phyloP scores from a whole-genome alignment of 352 stramenopile genomes.

The Elongisporangium senticosum region DNA sequence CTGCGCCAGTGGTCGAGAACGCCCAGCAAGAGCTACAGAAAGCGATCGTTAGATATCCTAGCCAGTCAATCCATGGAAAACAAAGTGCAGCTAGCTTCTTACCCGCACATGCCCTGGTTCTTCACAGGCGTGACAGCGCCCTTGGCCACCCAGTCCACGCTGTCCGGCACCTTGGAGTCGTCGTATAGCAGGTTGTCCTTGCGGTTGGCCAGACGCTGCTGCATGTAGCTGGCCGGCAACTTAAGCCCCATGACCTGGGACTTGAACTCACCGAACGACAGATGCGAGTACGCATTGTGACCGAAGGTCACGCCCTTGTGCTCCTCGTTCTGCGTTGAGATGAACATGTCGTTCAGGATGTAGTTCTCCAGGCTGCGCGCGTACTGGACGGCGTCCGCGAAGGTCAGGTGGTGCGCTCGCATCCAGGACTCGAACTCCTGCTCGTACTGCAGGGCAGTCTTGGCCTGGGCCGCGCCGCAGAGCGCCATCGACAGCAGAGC shows the following conservation, averaged over 20 bases:
- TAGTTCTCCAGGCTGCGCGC: conserved; percentile 67
- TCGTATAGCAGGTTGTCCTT: conserved; percentile 18
- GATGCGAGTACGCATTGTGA: conserved; percentile 93
- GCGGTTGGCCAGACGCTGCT: conserved; percentile 44
- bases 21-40: conserved; percentile 89
- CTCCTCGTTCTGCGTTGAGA: conserved; percentile 79
- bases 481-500: conserved; percentile 27
- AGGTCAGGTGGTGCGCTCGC: conserved; percentile 34
- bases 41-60: neutral
- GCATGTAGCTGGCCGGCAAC: conserved; percentile 49
- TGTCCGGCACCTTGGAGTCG: conserved; percentile 48
- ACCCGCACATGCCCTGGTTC: conserved; percentile 94
- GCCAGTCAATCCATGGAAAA: too few relatives aligned
- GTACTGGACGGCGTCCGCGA: conserved; percentile 66
- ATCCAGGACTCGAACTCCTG: conserved; percentile 69
- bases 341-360: conserved; percentile 86
- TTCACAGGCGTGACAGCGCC: conserved; percentile 95
- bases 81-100: neutral
- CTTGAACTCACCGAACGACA: conserved; percentile 95
- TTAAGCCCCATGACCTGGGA: conserved; percentile 47
- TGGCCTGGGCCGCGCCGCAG: conserved; percentile 20
- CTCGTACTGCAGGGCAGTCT: conserved; percentile 70
- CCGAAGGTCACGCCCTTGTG: conserved; percentile 80
- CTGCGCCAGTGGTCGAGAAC: conserved; percentile 95
- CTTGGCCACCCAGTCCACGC: conserved; percentile 93